Conservation (phyloP, 805 yeast species). For the Yarrowia sp. region DNA sequence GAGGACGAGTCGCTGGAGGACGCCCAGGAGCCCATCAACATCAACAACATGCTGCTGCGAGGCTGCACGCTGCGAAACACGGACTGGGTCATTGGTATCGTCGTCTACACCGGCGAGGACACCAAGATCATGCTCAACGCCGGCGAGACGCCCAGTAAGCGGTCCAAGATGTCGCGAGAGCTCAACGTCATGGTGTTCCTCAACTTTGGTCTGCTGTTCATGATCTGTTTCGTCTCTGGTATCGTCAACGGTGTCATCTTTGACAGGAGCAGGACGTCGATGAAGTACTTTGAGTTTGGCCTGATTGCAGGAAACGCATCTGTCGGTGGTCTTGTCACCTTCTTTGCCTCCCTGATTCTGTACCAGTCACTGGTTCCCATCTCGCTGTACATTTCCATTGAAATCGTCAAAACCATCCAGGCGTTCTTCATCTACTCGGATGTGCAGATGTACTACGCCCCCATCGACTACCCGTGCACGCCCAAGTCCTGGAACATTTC, state of each 20-base stretch:
- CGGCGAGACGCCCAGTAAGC: slow-evolving; percentile 75
- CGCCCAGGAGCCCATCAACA: slow-evolving; percentile 59
- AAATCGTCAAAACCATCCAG: slow-evolving; percentile 74
- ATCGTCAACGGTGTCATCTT: slow-evolving; percentile 67
- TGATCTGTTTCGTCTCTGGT: slow-evolving; percentile 69
- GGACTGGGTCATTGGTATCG: slow-evolving; percentile 71
- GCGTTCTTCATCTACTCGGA: slow-evolving; percentile 77
- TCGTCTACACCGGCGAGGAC: slow-evolving; percentile 70
- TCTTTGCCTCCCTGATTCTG: slow-evolving; percentile 69
- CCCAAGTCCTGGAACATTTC: slow-evolving; percentile 85
- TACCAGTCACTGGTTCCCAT: slow-evolving; percentile 80
- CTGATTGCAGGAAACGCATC: slow-evolving; percentile 62
- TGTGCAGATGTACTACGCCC: slow-evolving; percentile 64
- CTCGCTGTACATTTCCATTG: slow-evolving; percentile 74
- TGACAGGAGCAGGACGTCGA: slow-evolving; percentile 45
- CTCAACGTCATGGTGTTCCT: slow-evolving; percentile 64
- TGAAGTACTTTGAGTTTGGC: slow-evolving; percentile 59
- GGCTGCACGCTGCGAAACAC: slow-evolving; percentile 76
- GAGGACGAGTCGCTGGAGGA: slow-evolving; percentile 70
- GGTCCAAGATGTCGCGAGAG: slow-evolving; percentile 63
- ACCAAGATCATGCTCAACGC: slow-evolving; percentile 79
- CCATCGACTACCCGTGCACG: slow-evolving; percentile 71
- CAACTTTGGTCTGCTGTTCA: slow-evolving; percentile 62
- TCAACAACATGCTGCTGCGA: slow-evolving; percentile 65
- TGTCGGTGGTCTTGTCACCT: slow-evolving; percentile 64